phyloP scores from a whole-genome alignment of 2,329 filamentous ascomycete species.

The Ophiostoma tasmaniense region DNA sequence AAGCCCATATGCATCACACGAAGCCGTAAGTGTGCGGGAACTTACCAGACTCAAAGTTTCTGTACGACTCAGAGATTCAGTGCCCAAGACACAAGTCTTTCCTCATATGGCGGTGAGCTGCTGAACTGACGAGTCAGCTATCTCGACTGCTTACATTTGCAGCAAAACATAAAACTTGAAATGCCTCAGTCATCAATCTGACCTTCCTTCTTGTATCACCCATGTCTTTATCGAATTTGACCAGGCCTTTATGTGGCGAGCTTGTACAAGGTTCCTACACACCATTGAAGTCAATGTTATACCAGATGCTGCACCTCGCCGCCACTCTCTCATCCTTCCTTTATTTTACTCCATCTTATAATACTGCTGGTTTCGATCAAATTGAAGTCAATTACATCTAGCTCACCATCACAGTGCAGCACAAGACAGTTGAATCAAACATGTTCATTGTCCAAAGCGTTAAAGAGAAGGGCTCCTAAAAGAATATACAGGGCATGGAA shows the following conservation, averaged over 20 bases:
- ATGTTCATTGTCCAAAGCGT: not conserved
- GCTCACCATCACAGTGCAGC: not conserved
- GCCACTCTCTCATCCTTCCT: conserved; percentile 2
- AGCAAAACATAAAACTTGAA: not conserved
- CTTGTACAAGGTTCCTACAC: not conserved
- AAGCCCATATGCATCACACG: not conserved
- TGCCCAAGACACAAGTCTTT: conserved; percentile 7
- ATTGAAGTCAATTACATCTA: not conserved
- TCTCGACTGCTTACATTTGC: too few species aligned
- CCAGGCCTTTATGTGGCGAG: not conserved
- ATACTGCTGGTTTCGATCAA: too few species aligned
- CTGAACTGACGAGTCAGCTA: not conserved
- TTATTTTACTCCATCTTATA: not conserved
- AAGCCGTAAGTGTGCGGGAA: not conserved
- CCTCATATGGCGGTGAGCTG: conserved; percentile 9
- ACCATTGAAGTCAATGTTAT: not conserved
- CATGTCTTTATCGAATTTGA: not conserved
- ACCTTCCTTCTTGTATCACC: not conserved
- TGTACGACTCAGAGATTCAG: not conserved
- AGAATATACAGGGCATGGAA: not conserved
- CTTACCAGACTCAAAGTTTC: not conserved
- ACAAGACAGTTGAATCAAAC: not conserved
- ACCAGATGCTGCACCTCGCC: conserved; percentile 17
- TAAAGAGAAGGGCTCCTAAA: not conserved
- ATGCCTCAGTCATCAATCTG: not conserved